Conservation (phyloP, 768 basidiomycete genomes). For the Sporobolomyces roseus region DNA sequence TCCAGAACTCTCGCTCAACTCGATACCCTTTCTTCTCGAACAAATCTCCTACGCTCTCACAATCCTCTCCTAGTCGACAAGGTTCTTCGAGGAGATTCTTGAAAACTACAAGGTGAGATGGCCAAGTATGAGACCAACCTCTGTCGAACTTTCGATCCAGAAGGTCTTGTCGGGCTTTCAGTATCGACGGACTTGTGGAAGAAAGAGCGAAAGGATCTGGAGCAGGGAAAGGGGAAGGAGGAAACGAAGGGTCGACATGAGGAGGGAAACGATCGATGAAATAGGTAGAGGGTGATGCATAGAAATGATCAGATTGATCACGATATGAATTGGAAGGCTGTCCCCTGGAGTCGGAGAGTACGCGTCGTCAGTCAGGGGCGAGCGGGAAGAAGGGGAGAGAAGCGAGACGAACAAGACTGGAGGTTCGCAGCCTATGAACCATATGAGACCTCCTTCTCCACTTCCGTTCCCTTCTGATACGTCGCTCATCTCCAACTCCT, state of each 20-base stretch:
- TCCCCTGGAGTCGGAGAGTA: conserved; percentile 48
- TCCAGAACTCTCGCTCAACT: conserved; percentile 63
- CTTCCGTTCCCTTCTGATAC: no score
- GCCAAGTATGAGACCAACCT: conserved; percentile 71
- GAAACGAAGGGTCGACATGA: conserved; percentile 61
- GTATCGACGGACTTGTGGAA: conserved; percentile 52
- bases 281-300: conserved; percentile 64
- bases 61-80: background rate
- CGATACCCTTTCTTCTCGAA: conserved; percentile 57
- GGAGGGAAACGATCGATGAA: conserved; percentile 65
- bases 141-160: conserved; percentile 8
- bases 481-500: conserved; percentile 56
- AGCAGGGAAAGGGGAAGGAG: conserved; percentile 50
- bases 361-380: background rate
- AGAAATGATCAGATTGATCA: conserved; percentile 82
- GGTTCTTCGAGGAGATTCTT: conserved; percentile 60
- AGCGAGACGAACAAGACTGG: conserved; percentile 66
- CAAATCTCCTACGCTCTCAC: conserved; percentile 53
- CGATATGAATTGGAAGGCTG: conserved; percentile 60
- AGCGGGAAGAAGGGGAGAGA: background rate
- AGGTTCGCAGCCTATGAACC: conserved; percentile 90
- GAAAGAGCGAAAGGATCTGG: conserved; percentile 47
- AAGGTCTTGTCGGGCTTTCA: conserved; percentile 36
- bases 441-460: conserved; percentile 57
- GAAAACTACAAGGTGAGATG: conserved; percentile 75